Base-by-base conservation (phyloP, 1,139 yeast genomes). In the Yamadazyma atmosphaerica region DNA sequence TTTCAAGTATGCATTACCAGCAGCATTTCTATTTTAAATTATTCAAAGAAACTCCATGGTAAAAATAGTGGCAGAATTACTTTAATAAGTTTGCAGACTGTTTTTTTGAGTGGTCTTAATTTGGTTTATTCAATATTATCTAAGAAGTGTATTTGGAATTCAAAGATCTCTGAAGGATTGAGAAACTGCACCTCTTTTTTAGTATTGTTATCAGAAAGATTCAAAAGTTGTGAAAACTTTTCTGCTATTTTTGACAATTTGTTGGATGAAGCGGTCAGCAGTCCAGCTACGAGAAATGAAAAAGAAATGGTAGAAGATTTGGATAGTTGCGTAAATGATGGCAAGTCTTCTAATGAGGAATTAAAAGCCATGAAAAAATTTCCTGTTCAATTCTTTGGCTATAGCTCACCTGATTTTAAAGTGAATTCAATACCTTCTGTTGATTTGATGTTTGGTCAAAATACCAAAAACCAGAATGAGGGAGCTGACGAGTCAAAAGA, bases 181-280 rank as follows among this genome's bases (percentile, higher is more conserved):
- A n/a, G 29, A 13, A 26, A 26, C 10, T 26, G 29, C 10, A 26
- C 29, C 10, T 4, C 29, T 13, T 26, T 26, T 13, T 26, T 26
- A 13, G 29, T 26, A 12, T 26, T 26, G 16, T 10, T 26, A 26
- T 26, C 29, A 12, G 29, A 26, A 26, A 26, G 16, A 13, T 26
- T 26, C 29, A 26, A 26, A 10, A 26, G 29, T 26, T 26, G 29
- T 26, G 29, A 26, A 13, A 26, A 26, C 29, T 26, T 26, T 26
- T 26, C 29, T 13, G 14, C 29, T 4, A 26, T 26, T 26, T 26
- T 26, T 26, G 29, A 26, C 10, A 26, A n/a, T 4, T 26, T 26
- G 16, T 26, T 26, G 16, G 29, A 26, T 26, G 29, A 26, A 10
- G 29, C 29, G 8, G 10, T 26, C 29, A 26, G 29, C 16, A 26